phyloP scores from a whole-genome alignment of 768 basidiomycete species.

The Lentinula edodes region DNA sequence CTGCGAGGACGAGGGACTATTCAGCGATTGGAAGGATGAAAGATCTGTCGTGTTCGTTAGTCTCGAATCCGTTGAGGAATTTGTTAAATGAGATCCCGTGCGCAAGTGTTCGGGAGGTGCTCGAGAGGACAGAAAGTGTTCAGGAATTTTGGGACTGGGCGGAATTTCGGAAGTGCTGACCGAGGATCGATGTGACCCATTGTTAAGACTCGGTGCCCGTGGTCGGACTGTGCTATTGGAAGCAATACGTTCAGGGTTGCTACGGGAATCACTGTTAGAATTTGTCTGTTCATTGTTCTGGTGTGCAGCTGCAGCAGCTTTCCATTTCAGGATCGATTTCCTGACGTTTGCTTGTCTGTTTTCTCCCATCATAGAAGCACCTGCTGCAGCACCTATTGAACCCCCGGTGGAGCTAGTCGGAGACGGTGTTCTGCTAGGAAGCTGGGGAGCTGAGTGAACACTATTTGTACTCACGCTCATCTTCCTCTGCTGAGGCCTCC shows the following conservation, averaged over 20 bases:
- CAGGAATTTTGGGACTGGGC: conserved; percentile 59
- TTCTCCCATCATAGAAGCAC: conserved; percentile 5
- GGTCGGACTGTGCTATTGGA: conserved; percentile 24
- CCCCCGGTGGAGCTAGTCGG: conserved; percentile 1
- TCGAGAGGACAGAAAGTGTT: conserved; percentile 30
- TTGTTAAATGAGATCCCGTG: conserved; percentile 9
- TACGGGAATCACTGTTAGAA: not conserved
- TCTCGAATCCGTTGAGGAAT: conserved; percentile 24
- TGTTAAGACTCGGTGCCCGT: conserved; percentile 43
- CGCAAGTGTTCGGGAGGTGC: conserved; percentile 15
- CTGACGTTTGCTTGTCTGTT: conserved; percentile 7
- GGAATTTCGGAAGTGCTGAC: conserved; percentile 42
- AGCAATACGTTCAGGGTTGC: not conserved
- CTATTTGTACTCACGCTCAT: not conserved
- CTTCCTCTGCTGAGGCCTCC: conserved; percentile 12
- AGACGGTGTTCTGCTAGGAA: conserved; percentile 1
- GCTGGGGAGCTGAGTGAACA: not conserved
- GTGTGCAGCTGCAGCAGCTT: conserved; percentile 6
- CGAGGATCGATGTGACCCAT: conserved; percentile 29
- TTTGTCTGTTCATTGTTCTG: not conserved
- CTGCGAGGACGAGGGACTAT: conserved; percentile 16
- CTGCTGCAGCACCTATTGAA: not conserved
- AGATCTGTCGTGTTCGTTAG: conserved; percentile 7
- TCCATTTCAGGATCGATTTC: conserved; percentile 14
- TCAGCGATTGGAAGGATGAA: conserved; percentile 22